Conservation (phyloP, 2,329 filamentous ascomycete genomes). For the Arthrinium phaeospermum region DNA sequence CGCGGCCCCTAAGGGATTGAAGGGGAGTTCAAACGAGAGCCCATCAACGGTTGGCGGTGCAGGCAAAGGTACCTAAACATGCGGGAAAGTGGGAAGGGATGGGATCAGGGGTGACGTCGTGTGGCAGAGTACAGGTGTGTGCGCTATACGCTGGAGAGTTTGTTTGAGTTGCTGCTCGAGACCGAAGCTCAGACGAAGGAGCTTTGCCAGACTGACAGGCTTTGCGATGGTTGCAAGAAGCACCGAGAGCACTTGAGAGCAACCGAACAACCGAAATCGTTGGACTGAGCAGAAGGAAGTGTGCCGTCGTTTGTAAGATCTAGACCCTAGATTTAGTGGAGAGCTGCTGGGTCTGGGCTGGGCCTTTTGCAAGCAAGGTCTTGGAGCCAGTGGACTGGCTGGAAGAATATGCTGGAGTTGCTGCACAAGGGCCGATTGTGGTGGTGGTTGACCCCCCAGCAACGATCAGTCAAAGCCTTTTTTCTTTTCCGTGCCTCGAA, state of each 20-base stretch:
- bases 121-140: background rate
- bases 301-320: conserved; percentile 15
- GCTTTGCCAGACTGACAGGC: background rate
- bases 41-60: conserved; percentile 17
- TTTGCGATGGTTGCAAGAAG: conserved; percentile 13
- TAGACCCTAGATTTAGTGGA: conserved; percentile 14
- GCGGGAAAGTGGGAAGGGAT: background rate
- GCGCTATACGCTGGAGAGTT: background rate
- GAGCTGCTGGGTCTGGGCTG: conserved; percentile 5
- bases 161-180: conserved; percentile 1
- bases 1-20: conserved; percentile 17
- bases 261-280: background rate
- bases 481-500: background rate
- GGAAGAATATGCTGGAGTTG: background rate
- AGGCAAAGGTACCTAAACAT: background rate
- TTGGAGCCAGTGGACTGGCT: background rate
- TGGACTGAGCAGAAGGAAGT: conserved; percentile 7
- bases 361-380: background rate
- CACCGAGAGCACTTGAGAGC: background rate
- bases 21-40: conserved; percentile 3
- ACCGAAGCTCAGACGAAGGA: conserved; percentile 9
- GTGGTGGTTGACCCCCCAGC: background rate
- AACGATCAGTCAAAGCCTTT: background rate
- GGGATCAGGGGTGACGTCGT: background rate
- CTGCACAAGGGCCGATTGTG: background rate